These are phyloP conservation scores for Chlorella sp. DNA, from an alignment of 139 green algal species.

Conservation along the genomic window DNA sequence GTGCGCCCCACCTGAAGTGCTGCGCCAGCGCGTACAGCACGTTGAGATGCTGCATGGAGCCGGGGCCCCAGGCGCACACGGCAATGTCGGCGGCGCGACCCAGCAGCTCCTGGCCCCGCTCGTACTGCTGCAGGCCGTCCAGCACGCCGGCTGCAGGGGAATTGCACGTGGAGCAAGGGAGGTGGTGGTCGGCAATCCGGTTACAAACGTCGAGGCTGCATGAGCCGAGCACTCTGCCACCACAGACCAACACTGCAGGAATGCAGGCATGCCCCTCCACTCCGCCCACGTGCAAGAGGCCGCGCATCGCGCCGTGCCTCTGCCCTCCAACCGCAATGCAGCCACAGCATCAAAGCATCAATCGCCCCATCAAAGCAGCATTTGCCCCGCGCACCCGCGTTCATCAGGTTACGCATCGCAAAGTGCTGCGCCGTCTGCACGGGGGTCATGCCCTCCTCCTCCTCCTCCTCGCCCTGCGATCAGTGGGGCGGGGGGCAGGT, in stretches of 20 bases:
- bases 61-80: conserved; percentile 24
- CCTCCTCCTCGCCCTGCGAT: conserved; percentile 13
- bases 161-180: neutral
- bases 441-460: conserved; percentile 21
- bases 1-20: conserved; percentile 29
- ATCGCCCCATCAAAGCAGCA: neutral
- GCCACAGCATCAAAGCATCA: neutral
- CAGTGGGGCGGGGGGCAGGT: too few species aligned
- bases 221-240: too few species aligned
- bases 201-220: too few species aligned
- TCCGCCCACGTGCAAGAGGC: too few species aligned
- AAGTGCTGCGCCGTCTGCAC: conserved; percentile 34
- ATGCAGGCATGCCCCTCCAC: too few species aligned
- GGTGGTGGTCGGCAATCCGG: too few species aligned
- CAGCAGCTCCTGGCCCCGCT: conserved; percentile 26
- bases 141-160: conserved; percentile 29
- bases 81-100: conserved; percentile 31
- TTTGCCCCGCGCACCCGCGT: conserved; percentile 37
- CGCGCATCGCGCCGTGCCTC: too few species aligned
- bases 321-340: too few species aligned
- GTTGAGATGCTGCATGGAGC: conserved; percentile 44
- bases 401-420: conserved; percentile 46
- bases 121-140: conserved; percentile 38
- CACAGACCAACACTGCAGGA: too few species aligned
- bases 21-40: conserved; percentile 40